Conservation (phyloP, 192 early-diverging fungal species). For the Linnemannia hyalina region DNA sequence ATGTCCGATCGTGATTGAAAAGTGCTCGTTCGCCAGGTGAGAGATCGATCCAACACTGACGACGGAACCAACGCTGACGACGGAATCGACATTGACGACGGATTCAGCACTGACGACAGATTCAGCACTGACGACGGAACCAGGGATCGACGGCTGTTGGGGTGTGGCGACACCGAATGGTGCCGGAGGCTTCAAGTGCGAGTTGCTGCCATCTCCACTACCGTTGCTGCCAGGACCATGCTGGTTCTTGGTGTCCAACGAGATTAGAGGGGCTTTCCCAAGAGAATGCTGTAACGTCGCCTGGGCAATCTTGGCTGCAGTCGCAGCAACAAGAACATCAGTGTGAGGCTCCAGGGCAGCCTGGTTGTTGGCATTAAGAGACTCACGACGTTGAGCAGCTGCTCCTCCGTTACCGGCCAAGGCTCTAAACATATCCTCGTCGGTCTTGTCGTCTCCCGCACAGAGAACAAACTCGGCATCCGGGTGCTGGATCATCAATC, state of each 20-base stretch:
- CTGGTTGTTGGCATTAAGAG: conserved; percentile 1
- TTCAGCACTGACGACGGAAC: conserved; percentile 14
- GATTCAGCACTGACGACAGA: conserved; percentile 28
- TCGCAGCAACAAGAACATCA: conserved; percentile 31
- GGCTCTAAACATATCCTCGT: conserved; percentile 96
- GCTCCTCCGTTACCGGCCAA: conserved; percentile 52
- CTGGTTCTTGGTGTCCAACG: not conserved
- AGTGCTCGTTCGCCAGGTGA: conserved; percentile 60
- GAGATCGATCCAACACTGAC: conserved; percentile 21
- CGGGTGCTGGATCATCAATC: conserved; percentile 72
- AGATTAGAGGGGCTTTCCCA: conserved; percentile 12
- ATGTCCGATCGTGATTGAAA: conserved; percentile 86
- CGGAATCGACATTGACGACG: conserved; percentile 21
- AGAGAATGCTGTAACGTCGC: conserved; percentile 28
- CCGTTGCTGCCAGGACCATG: not conserved
- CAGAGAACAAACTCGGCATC: conserved; percentile 93
- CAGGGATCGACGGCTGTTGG: conserved; percentile 10
- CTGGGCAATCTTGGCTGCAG: conserved; percentile 44
- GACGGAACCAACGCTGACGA: conserved; percentile 20
- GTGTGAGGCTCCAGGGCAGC: conserved; percentile 33
- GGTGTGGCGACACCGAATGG: conserved; percentile 11
- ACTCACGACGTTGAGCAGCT: conserved; percentile 14
- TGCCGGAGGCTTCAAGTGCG: conserved; percentile 19
- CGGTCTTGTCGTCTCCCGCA: conserved; percentile 97
- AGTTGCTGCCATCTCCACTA: not conserved